Evolutionary conservation across 1,284 basidiomycete species (phyloP), one percentile per base, ranked within the genome.

Genomic region (Butyriboletus appendiculatus): DNA sequence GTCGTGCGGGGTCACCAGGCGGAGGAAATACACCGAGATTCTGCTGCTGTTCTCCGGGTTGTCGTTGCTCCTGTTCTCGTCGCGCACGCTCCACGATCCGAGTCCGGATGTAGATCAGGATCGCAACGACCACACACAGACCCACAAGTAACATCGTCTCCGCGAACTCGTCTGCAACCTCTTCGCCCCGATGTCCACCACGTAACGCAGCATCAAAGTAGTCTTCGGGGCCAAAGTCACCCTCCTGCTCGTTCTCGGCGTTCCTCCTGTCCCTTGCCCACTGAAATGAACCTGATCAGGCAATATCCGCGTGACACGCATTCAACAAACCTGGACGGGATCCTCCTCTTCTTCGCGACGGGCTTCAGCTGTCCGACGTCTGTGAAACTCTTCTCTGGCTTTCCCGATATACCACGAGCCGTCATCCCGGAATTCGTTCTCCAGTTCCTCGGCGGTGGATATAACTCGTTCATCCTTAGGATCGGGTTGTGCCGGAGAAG

Each of bases 391-490:
- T 59, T 91, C 89, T 53, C 80, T 81, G 4, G 90, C 88, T 62
- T 87, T 90, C 8, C 90, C 90, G 44, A 90, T 69, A 62, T 92
- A 91, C 90, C 90, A 92, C 7, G 81, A 75, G 1, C 79, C 81
- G 40, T 84, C 84, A 15, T 85, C 82, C 37, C 67, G 72, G 43
- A 62, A 69, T 48, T 67, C 64, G 16, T 68, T 68, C 11, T 58
- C 60, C 5, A 55, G 41, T 7, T 61, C 62, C 26, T 71, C 70
- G 7, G 53, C 9, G 39, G 39, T 40, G 5, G 53, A 43, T 24
- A 65, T 39, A 26, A 49, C 32, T 65, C 68, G 45, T 71, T 75
- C 56, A 58, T 68, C 53, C 0, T n/a, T 37, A 11, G 39, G 3
- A 20, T 62, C 52, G 9, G 55, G 44, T 16, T 64, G 62, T 28